A percentile compares a stretch with the other conserved stretches of the same genome.
These are phyloP conservation scores for Dendrocalamus sinicus DNA, from an alignment of 176 grass and related monocot species.

Conservation along the genomic window DNA sequence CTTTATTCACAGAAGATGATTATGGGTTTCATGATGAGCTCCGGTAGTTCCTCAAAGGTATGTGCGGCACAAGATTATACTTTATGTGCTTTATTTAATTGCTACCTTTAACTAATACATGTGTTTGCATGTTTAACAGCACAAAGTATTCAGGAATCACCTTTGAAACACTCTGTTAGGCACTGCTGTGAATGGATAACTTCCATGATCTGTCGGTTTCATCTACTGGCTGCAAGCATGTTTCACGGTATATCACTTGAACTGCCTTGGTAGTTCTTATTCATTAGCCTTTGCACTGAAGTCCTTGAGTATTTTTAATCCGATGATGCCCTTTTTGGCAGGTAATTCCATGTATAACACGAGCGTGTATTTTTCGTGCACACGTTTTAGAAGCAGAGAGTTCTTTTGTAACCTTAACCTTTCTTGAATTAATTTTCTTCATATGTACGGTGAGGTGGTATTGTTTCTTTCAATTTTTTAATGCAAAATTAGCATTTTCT, in stretches of 20 bases:
- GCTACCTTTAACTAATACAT: neutral
- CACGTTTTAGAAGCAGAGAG: slow-evolving; percentile 7
- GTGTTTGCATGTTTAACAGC: slow-evolving; percentile 12
- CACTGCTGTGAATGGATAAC: slow-evolving; percentile 9
- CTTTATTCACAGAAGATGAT: slow-evolving; percentile 90
- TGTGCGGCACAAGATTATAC: neutral
- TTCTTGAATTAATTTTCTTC: slow-evolving; percentile 31
- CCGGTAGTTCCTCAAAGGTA: slow-evolving; percentile 60
- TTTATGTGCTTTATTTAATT: neutral
- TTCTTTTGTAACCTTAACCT: slow-evolving; percentile 44
- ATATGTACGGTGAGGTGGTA: slow-evolving; percentile 23
- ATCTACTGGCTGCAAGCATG: neutral
- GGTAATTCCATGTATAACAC: slow-evolving; percentile 49
- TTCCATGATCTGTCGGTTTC: slow-evolving; percentile 6
- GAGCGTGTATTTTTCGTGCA: neutral
- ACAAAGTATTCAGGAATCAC: slow-evolving; percentile 22
- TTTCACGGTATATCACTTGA: slow-evolving; percentile 37
- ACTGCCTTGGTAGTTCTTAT: neutral
- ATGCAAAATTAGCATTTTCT: slow-evolving; percentile 29
- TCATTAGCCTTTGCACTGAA: neutral
- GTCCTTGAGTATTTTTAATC: neutral
- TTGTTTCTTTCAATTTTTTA: slow-evolving; percentile 33
- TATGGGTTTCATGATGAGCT: slow-evolving; percentile 81
- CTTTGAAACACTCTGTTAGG: slow-evolving; percentile 16
- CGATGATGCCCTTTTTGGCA: slow-evolving; percentile 6